Base-by-base conservation (phyloP, 257 asterid species). In the Fraxinus pennsylvanica region DNA sequence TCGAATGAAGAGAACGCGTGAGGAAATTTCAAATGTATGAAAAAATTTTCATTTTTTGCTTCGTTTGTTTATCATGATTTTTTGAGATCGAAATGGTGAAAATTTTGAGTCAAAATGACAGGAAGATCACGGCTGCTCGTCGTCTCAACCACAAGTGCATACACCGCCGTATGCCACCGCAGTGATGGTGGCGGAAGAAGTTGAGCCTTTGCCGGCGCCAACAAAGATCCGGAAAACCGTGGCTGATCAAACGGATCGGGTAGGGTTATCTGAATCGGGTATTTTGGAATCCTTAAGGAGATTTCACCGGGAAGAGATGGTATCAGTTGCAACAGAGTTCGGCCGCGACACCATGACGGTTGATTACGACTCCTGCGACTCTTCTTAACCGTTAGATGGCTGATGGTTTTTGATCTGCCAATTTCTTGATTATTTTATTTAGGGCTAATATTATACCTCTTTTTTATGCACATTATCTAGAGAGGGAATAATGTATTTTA, bases 1-100 rank as follows among this genome's bases (percentile, higher is more conserved):
- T 61, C 78, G 84, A 32, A 76, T n/a, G 70, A 88, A 91, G 76
- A 85, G 88, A 63, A 38, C 68, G 78, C 86, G 68, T 32, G 78
- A 80, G 50, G 50, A 50, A 75, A 76, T 17, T 45, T 10, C 74
- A 38, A 76, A 86, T 72, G 92, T 89, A 84, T 43, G 80, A 2
- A 8, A 59, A 29, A 2, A 6, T 38, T 57, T 5, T 2, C 7
- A 13, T 22, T 66, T n/a, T 17, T 17, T 59, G 57, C 41, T 19
- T 10, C 6, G 25, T 10, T 14, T 38, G 6, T 14, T 70, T 47
- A 15, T 47, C 7, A 12, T 15, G 6, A 14, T 22, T 2, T 43
- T 52, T 66, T 54, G 71, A 25, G 27, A 19, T 67, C 13, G 52
- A 38, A 70, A 22, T 47, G 10, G 30, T 67, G 50, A 68, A 57